These are phyloP conservation scores for Abrus precatorius DNA, from an alignment of 306 rosid species.

Conservation along the genomic window DNA sequence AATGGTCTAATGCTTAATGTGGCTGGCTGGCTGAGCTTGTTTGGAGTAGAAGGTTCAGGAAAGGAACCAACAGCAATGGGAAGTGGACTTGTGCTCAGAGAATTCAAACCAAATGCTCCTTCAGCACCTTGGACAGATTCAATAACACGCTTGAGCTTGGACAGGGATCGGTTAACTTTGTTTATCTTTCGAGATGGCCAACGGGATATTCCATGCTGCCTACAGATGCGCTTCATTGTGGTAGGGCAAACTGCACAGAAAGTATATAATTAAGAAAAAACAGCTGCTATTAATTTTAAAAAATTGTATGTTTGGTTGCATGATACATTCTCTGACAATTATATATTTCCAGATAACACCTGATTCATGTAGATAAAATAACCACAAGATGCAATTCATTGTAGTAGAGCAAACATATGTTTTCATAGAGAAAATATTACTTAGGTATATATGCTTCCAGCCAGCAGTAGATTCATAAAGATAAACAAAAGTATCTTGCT, in stretches of 20 bases:
- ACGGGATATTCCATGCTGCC: constrained; percentile 98
- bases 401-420: background rate
- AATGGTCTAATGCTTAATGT: constrained; percentile 45
- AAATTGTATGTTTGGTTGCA: constrained; percentile 5
- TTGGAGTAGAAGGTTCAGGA: constrained; percentile 60
- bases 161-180: constrained; percentile 89
- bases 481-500: background rate
- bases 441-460: constrained; percentile 16
- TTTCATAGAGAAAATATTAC: constrained; percentile 5
- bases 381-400: constrained; percentile 14
- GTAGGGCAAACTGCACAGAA: constrained; percentile 90
- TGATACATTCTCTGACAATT: constrained; percentile 6
- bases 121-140: constrained; percentile 95
- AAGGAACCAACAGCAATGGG: constrained; percentile 61
- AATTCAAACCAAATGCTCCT: constrained; percentile 76
- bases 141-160: constrained; percentile 88
- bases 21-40: constrained; percentile 57
- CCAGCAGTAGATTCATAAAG: constrained; percentile 26
- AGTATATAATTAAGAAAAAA: constrained; percentile 42
- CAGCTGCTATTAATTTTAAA: background rate
- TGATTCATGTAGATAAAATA: constrained; percentile 36
- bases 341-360: constrained; percentile 19
- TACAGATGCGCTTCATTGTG: constrained; percentile 97
- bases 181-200: constrained; percentile 99
- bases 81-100: constrained; percentile 68